Evolutionary conservation across 306 rosid species (phyloP).

Genomic region (Casuarina glauca): DNA sequence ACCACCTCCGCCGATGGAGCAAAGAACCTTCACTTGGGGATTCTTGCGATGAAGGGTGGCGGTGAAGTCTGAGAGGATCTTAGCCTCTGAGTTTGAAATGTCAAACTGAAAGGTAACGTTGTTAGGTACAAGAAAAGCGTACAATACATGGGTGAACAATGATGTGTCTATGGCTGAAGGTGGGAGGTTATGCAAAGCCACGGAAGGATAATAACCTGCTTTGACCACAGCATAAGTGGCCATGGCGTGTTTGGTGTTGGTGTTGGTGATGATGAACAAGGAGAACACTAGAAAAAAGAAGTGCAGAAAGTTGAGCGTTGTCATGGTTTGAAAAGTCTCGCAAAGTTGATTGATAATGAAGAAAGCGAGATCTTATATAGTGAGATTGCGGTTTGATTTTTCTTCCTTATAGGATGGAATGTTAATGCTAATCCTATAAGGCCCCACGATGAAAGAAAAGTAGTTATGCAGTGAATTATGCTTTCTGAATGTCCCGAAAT

Average conservation of each 20-base stretch:
- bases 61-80: slow-evolving; percentile 45
- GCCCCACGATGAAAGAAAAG: too few relatives aligned
- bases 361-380: too few relatives aligned
- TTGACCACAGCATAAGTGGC: slow-evolving; percentile 35
- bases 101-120: slow-evolving; percentile 38
- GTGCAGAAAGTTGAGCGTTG: not conserved
- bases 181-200: slow-evolving; percentile 36
- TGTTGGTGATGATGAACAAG: not conserved
- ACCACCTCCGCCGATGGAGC: slow-evolving; percentile 60
- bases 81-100: slow-evolving; percentile 30
- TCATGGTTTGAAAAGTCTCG: too few relatives aligned
- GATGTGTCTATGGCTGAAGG: slow-evolving; percentile 66
- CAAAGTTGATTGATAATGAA: too few relatives aligned
- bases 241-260: not conserved
- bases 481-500: too few relatives aligned
- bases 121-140: slow-evolving; percentile 52
- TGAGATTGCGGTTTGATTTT: too few relatives aligned
- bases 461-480: too few relatives aligned
- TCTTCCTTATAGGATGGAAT: too few relatives aligned
- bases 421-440: too few relatives aligned
- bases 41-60: slow-evolving; percentile 31
- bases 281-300: slow-evolving; percentile 12
- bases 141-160: slow-evolving; percentile 65
- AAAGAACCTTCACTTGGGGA: slow-evolving; percentile 41
- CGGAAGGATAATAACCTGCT: slow-evolving; percentile 48